Evolutionary conservation across 441 rosid genomes (phyloP), one percentile per base, ranked within the genome.

Genomic region (Aleurites moluccanus): DNA sequence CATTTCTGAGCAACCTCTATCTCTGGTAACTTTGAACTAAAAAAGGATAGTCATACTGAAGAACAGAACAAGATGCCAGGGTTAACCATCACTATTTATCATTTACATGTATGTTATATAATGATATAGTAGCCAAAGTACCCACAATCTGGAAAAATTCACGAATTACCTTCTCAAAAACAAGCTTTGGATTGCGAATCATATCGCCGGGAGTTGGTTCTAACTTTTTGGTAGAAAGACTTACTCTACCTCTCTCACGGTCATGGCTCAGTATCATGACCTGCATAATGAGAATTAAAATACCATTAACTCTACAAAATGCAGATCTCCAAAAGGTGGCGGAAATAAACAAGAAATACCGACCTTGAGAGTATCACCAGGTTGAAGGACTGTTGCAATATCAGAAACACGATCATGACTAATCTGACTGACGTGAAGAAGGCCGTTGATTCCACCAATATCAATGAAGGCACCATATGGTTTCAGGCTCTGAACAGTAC

Each of bases 191-290:
- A 78, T 96, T 96, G 81, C 98, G 93, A 78, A 93, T 88, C 99
- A 96, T 96, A 81, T 96, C 98, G 47, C 99, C 98, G 0, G 99
- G 99, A 73, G 97, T 96, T 16, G 99, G 99, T 78, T 96, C 99
- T 57, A 96, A 76, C 85, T 96, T 96, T 87, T 93, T 96, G 45
- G 98, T 96, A 68, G 98, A 96, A 80, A 93, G 96, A 86, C 98
- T 93, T 77, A 93, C 97, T 81, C 99, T 83, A 77, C 97, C 98
- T 83, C 98, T 90, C 82, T 90, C 99, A 33, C 97, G 97, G 86
- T 96, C 98, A 66, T 92, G 98, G 89, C 98, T 96, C 81, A 96
- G 67, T 77, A 96, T 91, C 99, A 96, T 96, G 78, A 93, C 97
- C 97, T 93, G 74, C 68, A 77, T 21, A 50, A 70, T 33, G 42